These are phyloP conservation scores for Fusarium lyarnte DNA, from an alignment of 2,329 filamentous ascomycete species.

Conservation along the genomic window DNA sequence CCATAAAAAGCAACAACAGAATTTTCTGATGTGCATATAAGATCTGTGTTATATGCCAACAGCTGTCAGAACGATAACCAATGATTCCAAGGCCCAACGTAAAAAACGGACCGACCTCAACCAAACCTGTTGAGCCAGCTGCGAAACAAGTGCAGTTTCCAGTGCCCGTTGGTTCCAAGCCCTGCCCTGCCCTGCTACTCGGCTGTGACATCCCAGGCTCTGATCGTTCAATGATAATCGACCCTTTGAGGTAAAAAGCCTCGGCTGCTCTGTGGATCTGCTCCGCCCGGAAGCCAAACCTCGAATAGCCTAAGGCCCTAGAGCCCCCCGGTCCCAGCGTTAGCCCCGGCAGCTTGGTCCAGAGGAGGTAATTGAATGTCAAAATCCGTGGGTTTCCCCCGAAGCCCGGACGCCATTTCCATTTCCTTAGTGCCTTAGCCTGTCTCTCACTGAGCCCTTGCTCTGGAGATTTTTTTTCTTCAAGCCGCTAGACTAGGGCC, in stretches of 20 bases:
- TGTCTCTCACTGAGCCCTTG: not conserved
- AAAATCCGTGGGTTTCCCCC: constrained; percentile 33
- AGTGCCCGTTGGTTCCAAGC: constrained; percentile 5
- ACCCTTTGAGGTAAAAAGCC: constrained; percentile 1
- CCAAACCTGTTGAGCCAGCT: not conserved
- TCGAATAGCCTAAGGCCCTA: constrained; percentile 17
- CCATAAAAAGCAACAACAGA: not conserved
- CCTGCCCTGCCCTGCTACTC: not conserved
- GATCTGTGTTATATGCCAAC: constrained; percentile 5
- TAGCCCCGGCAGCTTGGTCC: constrained; percentile 24
- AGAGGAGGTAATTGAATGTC: constrained; percentile 28
- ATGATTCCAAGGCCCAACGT: constrained; percentile 2
- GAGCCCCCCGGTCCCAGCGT: constrained; percentile 12
- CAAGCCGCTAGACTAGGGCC: not conserved
- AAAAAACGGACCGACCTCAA: constrained; percentile 1
- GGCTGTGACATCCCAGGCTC: constrained; percentile 11
- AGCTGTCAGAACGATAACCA: constrained; percentile 17
- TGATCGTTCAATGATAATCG: constrained; percentile 28
- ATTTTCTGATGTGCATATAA: not conserved
- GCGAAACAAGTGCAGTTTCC: constrained; percentile 10
- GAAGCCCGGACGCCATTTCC: constrained; percentile 31
- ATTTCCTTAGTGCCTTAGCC: not conserved
- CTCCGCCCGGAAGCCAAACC: constrained; percentile 20
- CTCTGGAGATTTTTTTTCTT: not conserved
- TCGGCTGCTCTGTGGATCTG: constrained; percentile 8